Percentiles rank a stretch among this genome's conserved stretches.
phyloP scores from a whole-genome alignment of 2,329 filamentous ascomycete genomes.

The Ophiostoma sp. region DNA sequence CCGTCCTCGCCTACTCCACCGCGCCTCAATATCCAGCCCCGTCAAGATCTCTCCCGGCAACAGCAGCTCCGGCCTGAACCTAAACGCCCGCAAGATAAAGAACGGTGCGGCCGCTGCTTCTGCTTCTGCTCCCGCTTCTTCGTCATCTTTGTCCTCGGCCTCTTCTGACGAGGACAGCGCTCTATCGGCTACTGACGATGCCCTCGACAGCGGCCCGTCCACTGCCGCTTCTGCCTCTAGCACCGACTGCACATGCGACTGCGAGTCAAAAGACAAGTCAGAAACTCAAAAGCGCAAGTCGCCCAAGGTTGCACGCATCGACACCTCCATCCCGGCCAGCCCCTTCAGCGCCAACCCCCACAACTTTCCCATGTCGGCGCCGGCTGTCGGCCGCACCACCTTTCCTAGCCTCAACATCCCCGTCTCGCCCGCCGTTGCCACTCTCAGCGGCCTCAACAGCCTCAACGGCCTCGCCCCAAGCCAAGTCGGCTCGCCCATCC shows the following conservation, averaged over 20 bases:
- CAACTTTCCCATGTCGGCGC: constrained; percentile 53
- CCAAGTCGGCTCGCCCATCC: constrained; percentile 58
- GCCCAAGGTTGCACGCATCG: constrained; percentile 37
- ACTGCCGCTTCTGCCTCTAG: constrained; percentile 45
- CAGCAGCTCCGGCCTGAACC: constrained; percentile 36
- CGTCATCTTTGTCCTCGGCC: constrained; percentile 8
- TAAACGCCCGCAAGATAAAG: not conserved
- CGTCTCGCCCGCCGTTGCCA: constrained; percentile 61
- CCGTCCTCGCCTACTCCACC: constrained; percentile 18
- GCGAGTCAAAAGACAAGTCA: constrained; percentile 42
- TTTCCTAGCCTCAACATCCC: constrained; percentile 70
- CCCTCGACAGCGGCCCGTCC: constrained; percentile 45
- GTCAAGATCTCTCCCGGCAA: constrained; percentile 43
- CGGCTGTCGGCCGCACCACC: constrained; percentile 55
- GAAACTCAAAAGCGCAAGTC: constrained; percentile 41
- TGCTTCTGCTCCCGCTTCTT: constrained; percentile 33
- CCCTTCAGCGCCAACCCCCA: constrained; percentile 38
- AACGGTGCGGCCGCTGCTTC: constrained; percentile 29
- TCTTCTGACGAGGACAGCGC: constrained; percentile 35
- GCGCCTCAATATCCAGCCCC: constrained; percentile 27
- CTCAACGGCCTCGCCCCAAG: not conserved
- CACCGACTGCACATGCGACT: constrained; percentile 54
- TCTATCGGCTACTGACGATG: constrained; percentile 29
- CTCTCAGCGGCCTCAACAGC: not conserved
- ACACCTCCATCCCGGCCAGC: constrained; percentile 43